Evolutionary conservation across 768 basidiomycete species (phyloP).

Genomic region (Ephemerocybe angulata): DNA sequence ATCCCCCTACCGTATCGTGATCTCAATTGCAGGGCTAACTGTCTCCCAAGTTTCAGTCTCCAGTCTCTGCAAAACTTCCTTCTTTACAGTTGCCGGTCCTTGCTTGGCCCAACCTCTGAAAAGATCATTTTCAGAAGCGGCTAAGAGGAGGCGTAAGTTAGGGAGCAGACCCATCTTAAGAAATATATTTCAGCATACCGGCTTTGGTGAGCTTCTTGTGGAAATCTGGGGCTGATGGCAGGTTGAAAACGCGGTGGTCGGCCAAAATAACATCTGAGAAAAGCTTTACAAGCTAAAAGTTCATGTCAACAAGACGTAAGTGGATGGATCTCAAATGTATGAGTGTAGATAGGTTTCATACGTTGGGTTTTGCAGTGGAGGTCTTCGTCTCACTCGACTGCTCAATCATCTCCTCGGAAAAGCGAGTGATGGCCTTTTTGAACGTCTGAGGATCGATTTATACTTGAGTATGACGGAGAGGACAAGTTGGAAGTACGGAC

Average conservation of each 20-base stretch:
- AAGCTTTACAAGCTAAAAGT: neutral
- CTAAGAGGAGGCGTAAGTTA: neutral
- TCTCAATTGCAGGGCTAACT: neutral
- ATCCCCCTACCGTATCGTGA: conserved; percentile 3
- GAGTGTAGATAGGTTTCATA: neutral
- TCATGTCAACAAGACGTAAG: neutral
- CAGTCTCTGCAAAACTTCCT: neutral
- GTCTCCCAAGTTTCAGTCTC: neutral
- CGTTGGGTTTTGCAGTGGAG: neutral
- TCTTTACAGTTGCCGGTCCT: neutral
- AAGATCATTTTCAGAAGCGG: neutral
- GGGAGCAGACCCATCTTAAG: neutral
- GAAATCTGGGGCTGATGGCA: neutral
- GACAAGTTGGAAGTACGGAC: too few species aligned
- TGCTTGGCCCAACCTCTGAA: conserved; percentile 1
- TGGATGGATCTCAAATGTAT: too few species aligned
- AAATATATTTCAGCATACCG: too few species aligned
- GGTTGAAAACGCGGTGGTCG: neutral
- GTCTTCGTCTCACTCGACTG: neutral
- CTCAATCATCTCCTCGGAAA: neutral
- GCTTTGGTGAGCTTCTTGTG: neutral
- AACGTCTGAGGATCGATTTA: neutral
- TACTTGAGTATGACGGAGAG: neutral
- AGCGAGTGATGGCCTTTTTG: neutral
- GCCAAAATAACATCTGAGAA: neutral